Percentiles rank a stretch among this genome's conserved stretches.
These are phyloP conservation scores for Paramecium bursaria DNA, from an alignment of 73 alveolate species.

Conservation along the genomic window DNA sequence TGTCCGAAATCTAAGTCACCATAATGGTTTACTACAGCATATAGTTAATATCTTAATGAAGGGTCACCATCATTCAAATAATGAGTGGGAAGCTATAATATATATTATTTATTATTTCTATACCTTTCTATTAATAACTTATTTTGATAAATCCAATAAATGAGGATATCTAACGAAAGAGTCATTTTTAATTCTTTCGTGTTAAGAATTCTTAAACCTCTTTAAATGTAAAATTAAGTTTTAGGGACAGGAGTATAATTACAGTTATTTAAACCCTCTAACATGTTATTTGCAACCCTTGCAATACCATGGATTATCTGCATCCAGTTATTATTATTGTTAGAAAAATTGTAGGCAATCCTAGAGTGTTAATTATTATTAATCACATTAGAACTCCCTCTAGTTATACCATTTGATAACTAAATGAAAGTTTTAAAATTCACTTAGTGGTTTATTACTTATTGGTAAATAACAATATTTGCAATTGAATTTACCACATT, in stretches of 20 bases:
- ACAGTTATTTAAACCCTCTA: conserved; percentile 18
- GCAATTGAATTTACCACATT: conserved; percentile 11
- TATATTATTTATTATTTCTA: not conserved
- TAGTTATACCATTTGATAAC: conserved; percentile 31
- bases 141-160: conserved; percentile 4
- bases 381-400: not conserved
- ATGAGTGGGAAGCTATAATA: conserved; percentile 18
- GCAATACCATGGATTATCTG: conserved; percentile 54
- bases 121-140: conserved; percentile 19
- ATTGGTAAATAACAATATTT: conserved; percentile 4
- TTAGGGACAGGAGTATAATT: conserved; percentile 44
- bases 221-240: conserved; percentile 14
- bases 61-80: conserved; percentile 5
- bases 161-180: conserved; percentile 2
- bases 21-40: conserved; percentile 86
- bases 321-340: conserved; percentile 49
- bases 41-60: conserved; percentile 77
- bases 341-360: conserved; percentile 28
- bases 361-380: conserved; percentile 4
- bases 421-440: too few species aligned
- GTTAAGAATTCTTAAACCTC: conserved; percentile 35
- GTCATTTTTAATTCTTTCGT: conserved; percentile 22
- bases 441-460: too few species aligned
- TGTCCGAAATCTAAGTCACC: conserved; percentile 89
- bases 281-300: conserved; percentile 32